Evolutionary conservation across 2,329 filamentous ascomycete species (phyloP).

Genomic region (Talaromyces sp.): DNA sequence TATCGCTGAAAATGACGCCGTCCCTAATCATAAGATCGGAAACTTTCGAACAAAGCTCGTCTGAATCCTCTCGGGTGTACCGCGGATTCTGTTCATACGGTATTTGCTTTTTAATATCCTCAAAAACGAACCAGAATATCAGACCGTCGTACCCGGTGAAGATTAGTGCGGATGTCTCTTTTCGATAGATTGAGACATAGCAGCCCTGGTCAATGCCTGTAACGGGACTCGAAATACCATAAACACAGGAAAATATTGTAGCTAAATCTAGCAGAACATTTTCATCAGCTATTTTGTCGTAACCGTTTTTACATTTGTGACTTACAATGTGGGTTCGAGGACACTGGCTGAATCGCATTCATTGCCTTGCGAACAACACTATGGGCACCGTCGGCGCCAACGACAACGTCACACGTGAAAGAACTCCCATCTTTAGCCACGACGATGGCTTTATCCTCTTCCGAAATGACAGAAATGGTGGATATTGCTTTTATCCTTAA

Average conservation of each 20-base stretch:
- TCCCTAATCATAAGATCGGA: not conserved
- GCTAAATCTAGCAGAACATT: not conserved
- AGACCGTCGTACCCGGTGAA: not conserved
- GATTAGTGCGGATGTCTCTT: not conserved
- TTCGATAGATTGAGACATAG: not conserved
- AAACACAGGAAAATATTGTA: not conserved
- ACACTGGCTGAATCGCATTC: not conserved
- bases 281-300: no score
- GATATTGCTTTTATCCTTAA: not conserved
- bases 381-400: not conserved
- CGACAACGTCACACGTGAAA: not conserved
- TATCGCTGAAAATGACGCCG: not conserved
- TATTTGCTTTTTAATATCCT: not conserved
- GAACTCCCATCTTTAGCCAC: not conserved
- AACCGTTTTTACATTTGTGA: not conserved
- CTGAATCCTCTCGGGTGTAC: not conserved
- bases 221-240: not conserved
- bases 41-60: not conserved
- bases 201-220: not conserved
- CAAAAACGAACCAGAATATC: not conserved
- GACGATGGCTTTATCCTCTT: not conserved
- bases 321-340: not conserved
- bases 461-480: not conserved
- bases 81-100: not conserved
- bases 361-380: constrained; percentile 3